These are phyloP conservation scores for Boletus rubescentipes DNA, from an alignment of 768 basidiomycete genomes.

Conservation along the genomic window DNA sequence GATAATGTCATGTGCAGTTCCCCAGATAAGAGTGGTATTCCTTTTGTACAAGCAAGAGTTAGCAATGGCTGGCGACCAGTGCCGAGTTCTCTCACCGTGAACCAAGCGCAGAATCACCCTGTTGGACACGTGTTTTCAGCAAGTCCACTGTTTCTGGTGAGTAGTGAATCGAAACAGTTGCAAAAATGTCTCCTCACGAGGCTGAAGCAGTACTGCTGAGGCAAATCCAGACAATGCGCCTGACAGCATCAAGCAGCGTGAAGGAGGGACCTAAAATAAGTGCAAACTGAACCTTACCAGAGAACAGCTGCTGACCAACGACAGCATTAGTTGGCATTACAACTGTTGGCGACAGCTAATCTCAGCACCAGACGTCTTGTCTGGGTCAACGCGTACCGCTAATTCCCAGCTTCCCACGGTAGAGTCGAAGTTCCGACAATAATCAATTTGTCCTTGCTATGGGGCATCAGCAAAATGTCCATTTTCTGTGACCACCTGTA, in stretches of 20 bases:
- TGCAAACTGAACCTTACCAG: constrained; percentile 15
- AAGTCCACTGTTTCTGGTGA: constrained; percentile 63
- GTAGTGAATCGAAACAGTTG: not conserved
- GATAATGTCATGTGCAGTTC: constrained; percentile 57
- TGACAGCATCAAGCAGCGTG: constrained; percentile 22
- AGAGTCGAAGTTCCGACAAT: no score
- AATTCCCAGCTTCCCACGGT: no score
- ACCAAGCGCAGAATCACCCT: constrained; percentile 54
- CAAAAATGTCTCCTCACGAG: constrained; percentile 48
- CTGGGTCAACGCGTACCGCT: no score
- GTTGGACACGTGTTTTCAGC: constrained; percentile 89
- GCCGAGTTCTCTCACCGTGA: constrained; percentile 35
- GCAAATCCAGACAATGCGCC: constrained; percentile 79
- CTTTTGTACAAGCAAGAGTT: constrained; percentile 16
- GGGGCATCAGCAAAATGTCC: no score
- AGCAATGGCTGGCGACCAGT: not conserved
- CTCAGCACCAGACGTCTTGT: no score
- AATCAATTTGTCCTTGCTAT: no score
- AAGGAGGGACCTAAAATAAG: not conserved
- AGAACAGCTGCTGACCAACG: constrained; percentile 30
- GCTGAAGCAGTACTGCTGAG: constrained; percentile 73
- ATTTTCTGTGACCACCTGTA: no score
- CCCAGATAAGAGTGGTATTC: constrained; percentile 44
- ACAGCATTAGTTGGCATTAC: constrained; percentile 26
- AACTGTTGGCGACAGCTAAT: not conserved